Conservation (phyloP, 108 stramenopile species). For the Nitzschia sp. region DNA sequence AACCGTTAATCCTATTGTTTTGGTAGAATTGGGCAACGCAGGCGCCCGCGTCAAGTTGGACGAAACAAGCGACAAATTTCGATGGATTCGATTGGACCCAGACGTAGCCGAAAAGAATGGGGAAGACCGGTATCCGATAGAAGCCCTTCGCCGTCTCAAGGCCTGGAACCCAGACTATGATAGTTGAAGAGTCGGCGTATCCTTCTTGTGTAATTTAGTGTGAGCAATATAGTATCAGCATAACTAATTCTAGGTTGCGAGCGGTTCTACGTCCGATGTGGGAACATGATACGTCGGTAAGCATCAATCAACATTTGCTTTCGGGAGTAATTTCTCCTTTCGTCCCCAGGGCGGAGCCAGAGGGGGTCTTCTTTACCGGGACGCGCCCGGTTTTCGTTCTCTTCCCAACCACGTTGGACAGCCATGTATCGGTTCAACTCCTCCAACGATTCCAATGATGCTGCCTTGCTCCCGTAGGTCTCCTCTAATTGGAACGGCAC, state of each 20-base stretch:
- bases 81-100: slow-evolving; percentile 67
- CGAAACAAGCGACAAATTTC: slow-evolving; percentile 48
- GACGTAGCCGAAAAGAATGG: slow-evolving; percentile 36
- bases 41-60: slow-evolving; percentile 56
- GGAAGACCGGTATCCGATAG: slow-evolving; percentile 62
- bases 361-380: slow-evolving; percentile 84
- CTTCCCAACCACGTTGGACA: slow-evolving; percentile 45
- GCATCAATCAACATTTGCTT: slow-evolving; percentile 40
- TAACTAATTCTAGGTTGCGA: neutral
- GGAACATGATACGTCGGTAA: slow-evolving; percentile 37
- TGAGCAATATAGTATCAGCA: neutral
- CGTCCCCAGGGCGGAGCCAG: slow-evolving; percentile 79
- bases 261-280: slow-evolving; percentile 18
- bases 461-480: slow-evolving; percentile 19
- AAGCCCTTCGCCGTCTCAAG: slow-evolving; percentile 49
- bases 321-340: slow-evolving; percentile 30
- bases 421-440: slow-evolving; percentile 36
- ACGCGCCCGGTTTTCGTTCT: slow-evolving; percentile 63
- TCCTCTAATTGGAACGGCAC: slow-evolving; percentile 32
- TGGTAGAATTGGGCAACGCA: slow-evolving; percentile 50
- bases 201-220: neutral
- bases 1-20: slow-evolving; percentile 69
- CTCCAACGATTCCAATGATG: slow-evolving; percentile 20
- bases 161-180: slow-evolving; percentile 58
- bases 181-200: slow-evolving; percentile 2